phyloP scores from a whole-genome alignment of 352 stramenopile species.

The Phytophthora rubi region DNA sequence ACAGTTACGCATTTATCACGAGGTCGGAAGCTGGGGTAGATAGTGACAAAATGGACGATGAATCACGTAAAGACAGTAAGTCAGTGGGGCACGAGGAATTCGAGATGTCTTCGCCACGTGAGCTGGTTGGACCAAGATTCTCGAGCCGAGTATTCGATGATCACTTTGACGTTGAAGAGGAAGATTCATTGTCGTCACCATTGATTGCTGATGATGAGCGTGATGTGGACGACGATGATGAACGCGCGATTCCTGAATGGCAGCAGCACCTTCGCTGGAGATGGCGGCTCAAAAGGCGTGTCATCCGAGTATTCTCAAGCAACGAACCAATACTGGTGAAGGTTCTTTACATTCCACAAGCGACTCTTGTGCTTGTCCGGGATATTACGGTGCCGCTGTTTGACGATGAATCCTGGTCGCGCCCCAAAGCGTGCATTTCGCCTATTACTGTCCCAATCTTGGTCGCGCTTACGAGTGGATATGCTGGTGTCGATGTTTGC shows the following conservation, averaged over 20 bases:
- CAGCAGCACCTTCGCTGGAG: constrained; percentile 77
- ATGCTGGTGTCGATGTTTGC: constrained; percentile 34
- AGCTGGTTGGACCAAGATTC: constrained; percentile 39
- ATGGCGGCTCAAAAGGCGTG: constrained; percentile 62
- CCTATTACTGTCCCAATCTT: constrained; percentile 87
- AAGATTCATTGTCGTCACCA: constrained; percentile 62
- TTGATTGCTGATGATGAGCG: constrained; percentile 62
- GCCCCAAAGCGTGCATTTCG: constrained; percentile 85
- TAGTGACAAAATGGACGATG: constrained; percentile 12
- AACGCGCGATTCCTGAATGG: constrained; percentile 65
- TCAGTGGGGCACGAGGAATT: constrained; percentile 7
- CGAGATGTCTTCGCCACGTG: constrained; percentile 34
- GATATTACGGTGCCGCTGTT: constrained; percentile 79
- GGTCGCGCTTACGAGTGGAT: constrained; percentile 69
- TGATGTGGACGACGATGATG: constrained; percentile 27
- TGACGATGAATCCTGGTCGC: constrained; percentile 75
- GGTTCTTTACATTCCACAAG: constrained; percentile 56
- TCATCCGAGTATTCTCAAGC: constrained; percentile 51
- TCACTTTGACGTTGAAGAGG: constrained; percentile 62
- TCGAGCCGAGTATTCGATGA: constrained; percentile 60
- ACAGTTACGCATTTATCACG: constrained; percentile 59
- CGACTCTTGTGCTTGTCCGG: constrained; percentile 55
- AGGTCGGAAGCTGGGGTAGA: constrained; percentile 27
- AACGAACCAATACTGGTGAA: constrained; percentile 55
- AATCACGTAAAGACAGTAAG: constrained; percentile 10